Conservation (phyloP, 345 rosid species). For the Schrenkiella parvula region DNA sequence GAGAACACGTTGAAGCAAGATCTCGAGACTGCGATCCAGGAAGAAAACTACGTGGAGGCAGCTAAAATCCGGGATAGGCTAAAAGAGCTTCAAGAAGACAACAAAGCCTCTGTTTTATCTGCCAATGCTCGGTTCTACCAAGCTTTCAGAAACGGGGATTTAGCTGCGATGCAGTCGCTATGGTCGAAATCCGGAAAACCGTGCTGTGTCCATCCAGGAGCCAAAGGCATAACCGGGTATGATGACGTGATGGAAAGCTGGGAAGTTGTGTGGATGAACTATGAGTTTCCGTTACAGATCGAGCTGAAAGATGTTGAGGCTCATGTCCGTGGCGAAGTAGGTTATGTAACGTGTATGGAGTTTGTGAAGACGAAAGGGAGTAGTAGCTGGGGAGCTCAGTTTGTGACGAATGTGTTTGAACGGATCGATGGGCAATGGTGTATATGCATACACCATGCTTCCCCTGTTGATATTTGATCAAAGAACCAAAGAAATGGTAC, state of each 20-base stretch:
- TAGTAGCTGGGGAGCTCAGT: slow-evolving; percentile 95
- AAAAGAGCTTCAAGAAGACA: slow-evolving; percentile 57
- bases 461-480: slow-evolving; percentile 66
- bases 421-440: slow-evolving; percentile 67
- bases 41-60: slow-evolving; percentile 81
- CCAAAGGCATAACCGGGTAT: slow-evolving; percentile 69
- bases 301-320: slow-evolving; percentile 60
- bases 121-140: slow-evolving; percentile 77
- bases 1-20: slow-evolving; percentile 62
- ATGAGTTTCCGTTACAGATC: slow-evolving; percentile 75
- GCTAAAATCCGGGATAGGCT: slow-evolving; percentile 79
- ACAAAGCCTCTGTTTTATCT: slow-evolving; percentile 55
- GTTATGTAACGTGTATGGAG: slow-evolving; percentile 80
- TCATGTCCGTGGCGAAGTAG: slow-evolving; percentile 74
- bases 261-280: slow-evolving; percentile 90
- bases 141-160: slow-evolving; percentile 69
- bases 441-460: slow-evolving; percentile 90
- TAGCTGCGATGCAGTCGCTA: slow-evolving; percentile 62
- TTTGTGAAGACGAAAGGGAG: slow-evolving; percentile 80
- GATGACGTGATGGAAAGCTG: slow-evolving; percentile 88
- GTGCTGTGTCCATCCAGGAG: slow-evolving; percentile 89
- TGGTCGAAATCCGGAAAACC: slow-evolving; percentile 64
- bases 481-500: background rate
- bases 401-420: slow-evolving; percentile 87
- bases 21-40: slow-evolving; percentile 60